These are phyloP conservation scores for Pochonia chlamydosporia DNA, from an alignment of 2,329 filamentous ascomycete species.

Conservation along the genomic window DNA sequence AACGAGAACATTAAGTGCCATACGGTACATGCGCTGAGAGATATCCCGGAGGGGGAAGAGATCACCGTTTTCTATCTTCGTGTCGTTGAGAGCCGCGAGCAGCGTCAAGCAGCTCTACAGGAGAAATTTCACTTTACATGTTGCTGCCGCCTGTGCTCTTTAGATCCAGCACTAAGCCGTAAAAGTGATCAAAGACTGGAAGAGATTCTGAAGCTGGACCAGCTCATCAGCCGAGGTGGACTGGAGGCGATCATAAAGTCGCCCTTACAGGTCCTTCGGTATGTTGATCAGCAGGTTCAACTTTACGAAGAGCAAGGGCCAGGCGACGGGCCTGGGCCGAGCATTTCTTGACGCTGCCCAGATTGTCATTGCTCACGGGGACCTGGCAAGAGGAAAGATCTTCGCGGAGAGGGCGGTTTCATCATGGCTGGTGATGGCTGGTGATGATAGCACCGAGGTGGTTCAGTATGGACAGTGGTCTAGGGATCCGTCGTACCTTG, in stretches of 20 bases:
- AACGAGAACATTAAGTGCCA: not conserved
- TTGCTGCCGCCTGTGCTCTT: not conserved
- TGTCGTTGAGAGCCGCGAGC: not conserved
- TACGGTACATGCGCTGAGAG: not conserved
- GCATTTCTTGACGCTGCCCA: not conserved
- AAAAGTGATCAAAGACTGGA: not conserved
- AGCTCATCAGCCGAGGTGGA: not conserved
- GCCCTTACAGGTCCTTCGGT: not conserved
- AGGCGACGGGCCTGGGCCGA: accelerated
- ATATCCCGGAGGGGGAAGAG: not conserved
- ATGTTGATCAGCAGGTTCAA: not conserved
- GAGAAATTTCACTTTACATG: not conserved
- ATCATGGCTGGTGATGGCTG: not conserved
- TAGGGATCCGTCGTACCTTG: not conserved
- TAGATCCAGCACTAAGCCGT: not conserved
- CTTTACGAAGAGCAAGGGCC: not conserved
- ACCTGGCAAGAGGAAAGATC: not conserved
- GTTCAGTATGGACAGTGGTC: not conserved
- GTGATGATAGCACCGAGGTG: not conserved
- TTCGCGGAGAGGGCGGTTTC: not conserved
- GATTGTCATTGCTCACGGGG: not conserved
- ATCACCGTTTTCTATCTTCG: not conserved
- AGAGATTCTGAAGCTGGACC: not conserved
- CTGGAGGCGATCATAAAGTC: not conserved
- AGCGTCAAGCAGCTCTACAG: not conserved